A percentile compares a stretch with the other conserved stretches of the same genome.
Conservation (phyloP, 2,329 filamentous ascomycete genomes). For the Arthroderma uncinatum region DNA sequence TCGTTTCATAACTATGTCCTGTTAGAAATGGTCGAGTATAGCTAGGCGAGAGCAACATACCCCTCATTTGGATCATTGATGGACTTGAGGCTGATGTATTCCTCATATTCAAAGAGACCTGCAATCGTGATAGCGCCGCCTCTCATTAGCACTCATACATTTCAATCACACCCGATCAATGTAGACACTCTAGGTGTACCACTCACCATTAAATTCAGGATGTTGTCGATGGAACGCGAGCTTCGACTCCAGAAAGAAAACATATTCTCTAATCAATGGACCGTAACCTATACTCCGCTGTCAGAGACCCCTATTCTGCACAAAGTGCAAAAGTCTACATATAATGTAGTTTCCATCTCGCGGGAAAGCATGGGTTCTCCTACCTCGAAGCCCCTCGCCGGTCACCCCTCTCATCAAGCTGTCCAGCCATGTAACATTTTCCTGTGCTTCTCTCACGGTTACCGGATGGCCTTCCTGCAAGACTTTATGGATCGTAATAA, state of each 20-base stretch:
- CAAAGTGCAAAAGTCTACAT: conserved; percentile 4
- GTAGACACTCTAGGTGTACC: background rate
- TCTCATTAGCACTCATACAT: conserved; percentile 10
- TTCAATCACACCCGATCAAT: background rate
- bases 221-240: conserved; percentile 94
- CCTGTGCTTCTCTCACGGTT: conserved; percentile 76
- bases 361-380: conserved; percentile 9
- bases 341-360: conserved; percentile 7
- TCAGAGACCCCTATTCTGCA: background rate
- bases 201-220: conserved; percentile 82
- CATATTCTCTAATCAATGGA: conserved; percentile 90
- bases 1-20: conserved; percentile 62
- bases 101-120: conserved; percentile 92
- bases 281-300: conserved; percentile 53
- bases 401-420: conserved; percentile 72
- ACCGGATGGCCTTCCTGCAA: conserved; percentile 91
- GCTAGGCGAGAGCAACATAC: conserved; percentile 34
- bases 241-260: conserved; percentile 89
- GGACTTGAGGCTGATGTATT: conserved; percentile 94
- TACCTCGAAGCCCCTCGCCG: conserved; percentile 72
- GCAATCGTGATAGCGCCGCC: background rate
- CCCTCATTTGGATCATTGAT: conserved; percentile 99
- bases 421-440: conserved; percentile 83
- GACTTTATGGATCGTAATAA: conserved; percentile 96
- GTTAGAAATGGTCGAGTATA: background rate